Conservation (phyloP, 495 filamentous ascomycete genomes). For the Lophiostoma macrostomum region DNA sequence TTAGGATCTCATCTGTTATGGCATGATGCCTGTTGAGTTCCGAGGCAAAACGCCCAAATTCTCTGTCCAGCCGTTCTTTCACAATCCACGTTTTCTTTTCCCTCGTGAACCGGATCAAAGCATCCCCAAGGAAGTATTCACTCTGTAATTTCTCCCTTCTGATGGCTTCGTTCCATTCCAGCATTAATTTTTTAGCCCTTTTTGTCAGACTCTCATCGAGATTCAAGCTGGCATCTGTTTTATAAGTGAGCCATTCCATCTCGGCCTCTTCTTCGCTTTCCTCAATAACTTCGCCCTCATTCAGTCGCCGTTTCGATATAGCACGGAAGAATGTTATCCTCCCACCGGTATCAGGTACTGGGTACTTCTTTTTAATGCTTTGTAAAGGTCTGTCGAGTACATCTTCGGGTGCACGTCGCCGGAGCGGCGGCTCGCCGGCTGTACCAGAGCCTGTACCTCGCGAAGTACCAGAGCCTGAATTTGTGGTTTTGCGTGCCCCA, state of each 20-base stretch:
- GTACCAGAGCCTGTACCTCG: no score
- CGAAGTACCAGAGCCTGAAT: no score
- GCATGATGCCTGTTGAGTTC: no score
- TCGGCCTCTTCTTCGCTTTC: conserved; percentile 29
- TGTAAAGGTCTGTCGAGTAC: no score
- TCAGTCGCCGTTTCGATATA: conserved; percentile 11
- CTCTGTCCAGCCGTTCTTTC: neutral
- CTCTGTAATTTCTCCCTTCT: conserved; percentile 3
- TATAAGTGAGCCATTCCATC: conserved; percentile 10
- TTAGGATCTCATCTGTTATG: no score
- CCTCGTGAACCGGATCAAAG: conserved; percentile 11
- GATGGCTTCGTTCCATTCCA: conserved; percentile 5
- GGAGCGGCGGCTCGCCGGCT: no score
- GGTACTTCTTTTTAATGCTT: conserved; percentile 10
- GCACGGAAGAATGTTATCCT: conserved; percentile 14
- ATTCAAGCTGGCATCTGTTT: neutral
- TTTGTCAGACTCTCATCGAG: conserved; percentile 4
- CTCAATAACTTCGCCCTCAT: conserved; percentile 7
- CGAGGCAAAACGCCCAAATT: conserved; percentile 1
- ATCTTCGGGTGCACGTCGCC: no score
- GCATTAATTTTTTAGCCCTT: conserved; percentile 6
- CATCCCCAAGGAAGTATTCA: conserved; percentile 15
- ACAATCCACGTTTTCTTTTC: conserved; percentile 4
- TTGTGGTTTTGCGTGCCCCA: no score
- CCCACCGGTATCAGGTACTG: conserved; percentile 2